A percentile compares a stretch with the other conserved stretches of the same genome.
Evolutionary conservation across 2,329 filamentous ascomycete genomes (phyloP).

Genomic region (Aspergillus amoenus): DNA sequence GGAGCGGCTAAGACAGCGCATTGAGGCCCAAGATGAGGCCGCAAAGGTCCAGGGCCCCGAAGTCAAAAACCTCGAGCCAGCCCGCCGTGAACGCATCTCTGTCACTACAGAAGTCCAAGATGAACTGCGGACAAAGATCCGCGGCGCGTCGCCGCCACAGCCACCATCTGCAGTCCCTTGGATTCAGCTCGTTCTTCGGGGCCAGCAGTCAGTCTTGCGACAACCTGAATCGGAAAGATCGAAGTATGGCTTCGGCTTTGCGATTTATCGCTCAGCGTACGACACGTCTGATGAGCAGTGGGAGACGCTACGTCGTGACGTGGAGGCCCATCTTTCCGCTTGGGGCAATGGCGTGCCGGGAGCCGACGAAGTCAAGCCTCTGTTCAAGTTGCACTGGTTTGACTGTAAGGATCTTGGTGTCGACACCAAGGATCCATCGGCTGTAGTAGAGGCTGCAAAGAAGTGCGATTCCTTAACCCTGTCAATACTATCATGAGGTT

Average conservation of each 20-base stretch:
- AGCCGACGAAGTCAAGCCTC: conserved; percentile 18
- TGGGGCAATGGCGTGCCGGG: conserved; percentile 25
- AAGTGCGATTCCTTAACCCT: not conserved
- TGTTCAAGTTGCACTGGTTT: conserved; percentile 27
- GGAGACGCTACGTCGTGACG: conserved; percentile 17
- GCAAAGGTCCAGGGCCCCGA: not conserved
- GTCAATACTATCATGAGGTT: not conserved
- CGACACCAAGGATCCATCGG: not conserved
- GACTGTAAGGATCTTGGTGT: conserved; percentile 16
- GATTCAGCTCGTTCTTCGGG: conserved; percentile 7
- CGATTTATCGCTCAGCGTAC: conserved; percentile 25
- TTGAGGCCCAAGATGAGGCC: not conserved
- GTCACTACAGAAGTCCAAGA: conserved; percentile 5
- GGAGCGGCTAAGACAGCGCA: not conserved
- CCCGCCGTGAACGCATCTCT: not conserved
- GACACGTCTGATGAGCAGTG: conserved; percentile 22
- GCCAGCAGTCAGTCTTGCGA: not conserved
- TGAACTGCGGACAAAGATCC: conserved; percentile 14
- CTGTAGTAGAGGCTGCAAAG: not conserved
- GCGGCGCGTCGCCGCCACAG: conserved; percentile 8
- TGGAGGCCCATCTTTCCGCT: conserved; percentile 23
- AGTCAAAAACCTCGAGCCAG: conserved; percentile 1
- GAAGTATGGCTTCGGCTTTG: conserved; percentile 13
- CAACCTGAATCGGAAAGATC: not conserved
- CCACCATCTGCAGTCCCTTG: conserved; percentile 16